Evolutionary conservation across 331 rosid species (phyloP).

Genomic region (Malus hybrid): DNA sequence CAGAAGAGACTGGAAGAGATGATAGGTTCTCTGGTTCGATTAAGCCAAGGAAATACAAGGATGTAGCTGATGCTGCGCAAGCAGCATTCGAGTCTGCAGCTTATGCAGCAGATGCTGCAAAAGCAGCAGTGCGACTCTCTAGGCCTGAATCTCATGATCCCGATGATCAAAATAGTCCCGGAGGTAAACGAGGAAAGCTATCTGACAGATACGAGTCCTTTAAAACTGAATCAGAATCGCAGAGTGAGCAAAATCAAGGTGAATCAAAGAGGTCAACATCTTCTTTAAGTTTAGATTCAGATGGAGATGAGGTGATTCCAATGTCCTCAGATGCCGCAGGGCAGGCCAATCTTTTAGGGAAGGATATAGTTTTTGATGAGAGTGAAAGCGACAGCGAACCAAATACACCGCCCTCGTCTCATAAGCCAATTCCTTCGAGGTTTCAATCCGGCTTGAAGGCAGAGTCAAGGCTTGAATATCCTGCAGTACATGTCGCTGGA

Average conservation of each 20-base stretch:
- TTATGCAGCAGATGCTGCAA: conserved; percentile 80
- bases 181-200: conserved; percentile 15
- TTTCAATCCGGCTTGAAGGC: conserved; percentile 20
- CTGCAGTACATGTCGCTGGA: conserved; percentile 12
- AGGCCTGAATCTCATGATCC: conserved; percentile 44
- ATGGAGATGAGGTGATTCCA: background rate
- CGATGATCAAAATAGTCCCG: conserved; percentile 40
- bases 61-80: conserved; percentile 88
- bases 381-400: conserved; percentile 29
- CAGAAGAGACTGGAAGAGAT: conserved; percentile 29
- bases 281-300: conserved; percentile 32
- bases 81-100: conserved; percentile 95
- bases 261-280: conserved; percentile 7
- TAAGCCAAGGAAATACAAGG: conserved; percentile 51
- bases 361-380: conserved; percentile 29
- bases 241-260: conserved; percentile 17
- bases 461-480: conserved; percentile 1
- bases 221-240: conserved; percentile 11
- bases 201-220: conserved; percentile 14
- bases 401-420: conserved; percentile 10
- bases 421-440: conserved; percentile 19
- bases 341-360: conserved; percentile 20
- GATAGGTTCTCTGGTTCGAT: conserved; percentile 37
- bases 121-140: conserved; percentile 68
- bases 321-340: background rate